Evolutionary conservation across 257 asterid species (phyloP), one percentile per base, ranked within the genome.

Genomic region (Plantago elongata): DNA sequence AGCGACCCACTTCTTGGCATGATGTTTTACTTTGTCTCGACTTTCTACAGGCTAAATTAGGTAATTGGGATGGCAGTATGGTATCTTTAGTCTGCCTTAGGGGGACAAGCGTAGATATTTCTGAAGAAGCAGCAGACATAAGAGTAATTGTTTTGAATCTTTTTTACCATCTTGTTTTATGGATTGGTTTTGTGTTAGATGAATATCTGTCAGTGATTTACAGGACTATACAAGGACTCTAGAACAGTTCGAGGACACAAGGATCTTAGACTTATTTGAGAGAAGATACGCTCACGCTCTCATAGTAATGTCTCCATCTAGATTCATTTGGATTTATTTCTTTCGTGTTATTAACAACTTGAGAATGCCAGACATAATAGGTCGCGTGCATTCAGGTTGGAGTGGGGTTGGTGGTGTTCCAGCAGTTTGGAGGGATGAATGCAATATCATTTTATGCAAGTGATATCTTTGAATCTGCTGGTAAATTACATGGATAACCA

Each of bases 371-470:
- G 44, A 40, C 17, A 16, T 22, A 16, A 11, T 5, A 9, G 10
- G 10, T 46, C 49, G 22, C 6, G 70, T 34, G 68, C 62, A 8
- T 81, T 61, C 78, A 89, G 97, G 87, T 86, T 6, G 97, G 97
- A 68, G 86, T 92, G 13, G 99, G 99, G 12, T 61, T 92, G 68
- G 86, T 89, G 97, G 90, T 87, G 62, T 70, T 92, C 22, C 97
- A 88, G 74, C 99, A 88, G 72, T 74, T 89, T 58, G 95, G 97
- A 72, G 99, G 97, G 38, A 79, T 83, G 34, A 92, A 92, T 60
- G 97, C 95, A 5, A 86, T 89, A 66, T 83, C 90, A 7, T 92
- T 76, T 67, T 92, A 92, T 73, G 95, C 97, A 66, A 89, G 95
- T 73, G 77, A 87, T 9, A 89, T 92, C 63, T 88, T 86, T 62